These are phyloP conservation scores for Adansonia digitata DNA, from an alignment of 345 rosid genomes.

Conservation along the genomic window DNA sequence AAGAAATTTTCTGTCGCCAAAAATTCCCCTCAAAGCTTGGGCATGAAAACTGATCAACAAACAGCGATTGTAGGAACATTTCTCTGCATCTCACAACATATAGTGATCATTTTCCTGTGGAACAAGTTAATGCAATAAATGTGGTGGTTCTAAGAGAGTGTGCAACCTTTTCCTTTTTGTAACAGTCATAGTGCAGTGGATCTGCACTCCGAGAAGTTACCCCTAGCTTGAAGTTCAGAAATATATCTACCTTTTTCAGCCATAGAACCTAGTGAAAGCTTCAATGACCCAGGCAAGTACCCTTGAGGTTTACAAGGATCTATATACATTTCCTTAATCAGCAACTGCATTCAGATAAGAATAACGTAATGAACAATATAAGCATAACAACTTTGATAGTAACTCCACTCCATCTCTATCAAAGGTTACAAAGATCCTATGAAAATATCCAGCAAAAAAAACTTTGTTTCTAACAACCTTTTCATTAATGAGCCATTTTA, in stretches of 20 bases:
- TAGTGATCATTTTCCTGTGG: not conserved
- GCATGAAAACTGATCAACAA: slow-evolving; percentile 66
- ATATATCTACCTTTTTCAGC: slow-evolving; percentile 27
- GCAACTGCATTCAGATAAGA: slow-evolving; percentile 33
- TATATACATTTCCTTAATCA: slow-evolving; percentile 27
- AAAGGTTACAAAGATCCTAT: not conserved
- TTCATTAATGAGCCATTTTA: not conserved
- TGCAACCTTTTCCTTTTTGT: slow-evolving; percentile 70
- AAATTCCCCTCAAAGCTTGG: slow-evolving; percentile 72
- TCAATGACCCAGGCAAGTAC: slow-evolving; percentile 33
- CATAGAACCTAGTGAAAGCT: slow-evolving; percentile 36
- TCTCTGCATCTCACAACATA: slow-evolving; percentile 42
- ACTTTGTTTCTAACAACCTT: not conserved
- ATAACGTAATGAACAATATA: not conserved
- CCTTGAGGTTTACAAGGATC: slow-evolving; percentile 94
- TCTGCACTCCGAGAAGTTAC: slow-evolving; percentile 89
- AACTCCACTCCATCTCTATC: not conserved
- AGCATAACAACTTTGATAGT: not conserved
- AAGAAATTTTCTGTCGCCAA: slow-evolving; percentile 84
- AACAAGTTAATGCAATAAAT: not conserved
- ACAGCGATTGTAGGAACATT: slow-evolving; percentile 56
- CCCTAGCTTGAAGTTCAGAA: slow-evolving; percentile 47
- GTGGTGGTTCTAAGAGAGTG: slow-evolving; percentile 10
- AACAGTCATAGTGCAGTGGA: slow-evolving; percentile 55
- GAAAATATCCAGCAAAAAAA: too few relatives aligned